Evolutionary conservation across 768 basidiomycete species (phyloP), one percentile per base, ranked within the genome.

Genomic region (Xerocomus brunneocitrinus): DNA sequence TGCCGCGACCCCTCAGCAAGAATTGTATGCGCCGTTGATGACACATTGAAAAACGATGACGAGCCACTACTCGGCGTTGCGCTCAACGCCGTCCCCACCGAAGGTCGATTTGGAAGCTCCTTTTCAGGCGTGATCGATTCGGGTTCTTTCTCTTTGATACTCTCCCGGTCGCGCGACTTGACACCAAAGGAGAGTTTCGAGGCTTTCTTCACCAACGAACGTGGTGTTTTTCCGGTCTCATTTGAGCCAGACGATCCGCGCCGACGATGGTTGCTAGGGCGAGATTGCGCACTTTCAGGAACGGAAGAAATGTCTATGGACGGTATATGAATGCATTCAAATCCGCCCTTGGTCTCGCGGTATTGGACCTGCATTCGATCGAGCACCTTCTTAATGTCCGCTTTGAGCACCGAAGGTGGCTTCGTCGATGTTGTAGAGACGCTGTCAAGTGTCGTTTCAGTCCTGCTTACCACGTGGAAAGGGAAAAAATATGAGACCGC

Each of bases 391-490:
- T 80, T 78, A 58, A 99, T 87, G 70, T 98, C 95, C 53, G 78
- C 72, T 69, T 91, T 89, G 71, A 98, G 85, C 8, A 81, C 76
- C 13, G 79, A 71, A 5, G 92, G 89, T 6, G 90, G 66, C 65
- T 95, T 98, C 5, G 93, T 93, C 27, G 93, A 89, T 2, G 97
- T 99, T 6, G 97, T 99, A 5, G 91, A 87, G 39, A 99, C 97
- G 60, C 92, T 91, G 58, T 38, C 36, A 10, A 30, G 27, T n/a
- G 9, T 45, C 34, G 8, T 44, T 36, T 47, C 43, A 45, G 52
- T 34, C 53, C 42, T 27, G 19, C 41, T 55, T 34, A 32, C 46
- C 47, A 50, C 49, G 45, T 39, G 43, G 40, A 43, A 39, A 46
- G 24, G 30, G 10, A 46, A 35, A 22, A 55, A 16, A 8, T 1